Percentiles rank a stretch among this genome's conserved stretches.
These are phyloP conservation scores for Pseudonitzschia pungens DNA, from an alignment of 108 stramenopile species.

Conservation along the genomic window DNA sequence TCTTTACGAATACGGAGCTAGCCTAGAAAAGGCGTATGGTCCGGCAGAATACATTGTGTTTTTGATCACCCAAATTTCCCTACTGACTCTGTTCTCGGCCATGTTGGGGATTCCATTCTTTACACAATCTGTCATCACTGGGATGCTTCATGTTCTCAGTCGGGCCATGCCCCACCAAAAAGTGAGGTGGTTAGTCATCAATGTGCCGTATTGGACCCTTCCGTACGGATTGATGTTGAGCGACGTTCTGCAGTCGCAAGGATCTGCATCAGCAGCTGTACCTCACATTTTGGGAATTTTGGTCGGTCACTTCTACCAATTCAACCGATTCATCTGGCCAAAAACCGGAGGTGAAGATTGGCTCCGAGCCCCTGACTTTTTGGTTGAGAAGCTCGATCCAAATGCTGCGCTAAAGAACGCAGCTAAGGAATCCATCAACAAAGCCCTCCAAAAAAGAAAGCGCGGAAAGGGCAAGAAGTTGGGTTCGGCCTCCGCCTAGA, in stretches of 20 bases:
- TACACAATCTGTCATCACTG: constrained; percentile 73
- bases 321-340: constrained; percentile 84
- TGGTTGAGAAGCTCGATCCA: constrained; percentile 60
- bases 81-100: constrained; percentile 55
- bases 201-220: constrained; percentile 85
- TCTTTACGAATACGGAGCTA: constrained; percentile 80
- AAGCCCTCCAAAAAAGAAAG: constrained; percentile 67
- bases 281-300: constrained; percentile 89
- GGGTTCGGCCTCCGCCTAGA: constrained; percentile 30
- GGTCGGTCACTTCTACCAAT: constrained; percentile 83
- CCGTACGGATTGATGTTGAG: constrained; percentile 78
- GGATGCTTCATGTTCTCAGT: constrained; percentile 87
- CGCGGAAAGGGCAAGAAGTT: constrained; percentile 80
- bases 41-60: constrained; percentile 78
- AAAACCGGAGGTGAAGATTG: constrained; percentile 86
- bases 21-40: constrained; percentile 82
- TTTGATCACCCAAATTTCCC: constrained; percentile 57
- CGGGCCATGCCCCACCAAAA: constrained; percentile 82
- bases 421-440: constrained; percentile 53
- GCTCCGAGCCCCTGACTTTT: constrained; percentile 73
- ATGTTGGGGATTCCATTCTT: constrained; percentile 84
- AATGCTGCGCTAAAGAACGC: constrained; percentile 38
- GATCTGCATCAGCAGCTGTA: constrained; percentile 50
- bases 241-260: constrained; percentile 80
- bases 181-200: constrained; percentile 87